Evolutionary conservation across 176 grass and related monocot genomes (phyloP).

Genomic region (Pontederia paniculata): DNA sequence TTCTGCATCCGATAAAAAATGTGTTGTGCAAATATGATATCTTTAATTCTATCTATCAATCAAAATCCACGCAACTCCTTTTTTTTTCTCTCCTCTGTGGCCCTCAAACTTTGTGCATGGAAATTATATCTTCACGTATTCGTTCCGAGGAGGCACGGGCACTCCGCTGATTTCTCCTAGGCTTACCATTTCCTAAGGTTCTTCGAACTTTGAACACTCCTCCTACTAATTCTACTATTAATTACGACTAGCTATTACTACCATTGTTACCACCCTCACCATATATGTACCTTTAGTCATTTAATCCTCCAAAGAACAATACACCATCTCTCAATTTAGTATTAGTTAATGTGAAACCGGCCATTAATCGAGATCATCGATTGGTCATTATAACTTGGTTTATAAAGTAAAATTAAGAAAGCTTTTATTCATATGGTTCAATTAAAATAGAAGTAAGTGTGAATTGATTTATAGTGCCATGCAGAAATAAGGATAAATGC

Average conservation of each 20-base stretch:
- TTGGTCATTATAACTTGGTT: too few relatives aligned
- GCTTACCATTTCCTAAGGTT: constrained; percentile 14
- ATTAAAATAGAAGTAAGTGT: background rate
- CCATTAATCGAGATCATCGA: too few relatives aligned
- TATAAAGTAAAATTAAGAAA: too few relatives aligned
- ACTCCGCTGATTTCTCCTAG: constrained; percentile 47
- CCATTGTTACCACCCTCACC: too few relatives aligned
- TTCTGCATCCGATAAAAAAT: too few relatives aligned
- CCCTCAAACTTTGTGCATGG: constrained; percentile 14
- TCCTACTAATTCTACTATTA: background rate
- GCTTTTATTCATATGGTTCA: too few relatives aligned
- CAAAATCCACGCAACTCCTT: background rate
- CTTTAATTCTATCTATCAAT: background rate
- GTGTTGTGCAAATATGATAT: background rate
- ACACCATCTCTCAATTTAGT: too few relatives aligned
- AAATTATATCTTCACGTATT: constrained; percentile 23
- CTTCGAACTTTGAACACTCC: background rate
- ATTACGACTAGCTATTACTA: too few relatives aligned
- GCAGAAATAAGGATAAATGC: background rate
- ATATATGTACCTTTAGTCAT: background rate
- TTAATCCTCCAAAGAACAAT: too few relatives aligned
- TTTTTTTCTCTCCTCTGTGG: too few relatives aligned
- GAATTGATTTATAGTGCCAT: background rate
- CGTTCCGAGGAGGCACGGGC: constrained; percentile 37
- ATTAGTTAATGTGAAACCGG: too few relatives aligned